Percentiles rank a stretch among this genome's conserved stretches.
phyloP scores from a whole-genome alignment of 2,329 filamentous ascomycete species.

The Aspergillus quadricinctus region DNA sequence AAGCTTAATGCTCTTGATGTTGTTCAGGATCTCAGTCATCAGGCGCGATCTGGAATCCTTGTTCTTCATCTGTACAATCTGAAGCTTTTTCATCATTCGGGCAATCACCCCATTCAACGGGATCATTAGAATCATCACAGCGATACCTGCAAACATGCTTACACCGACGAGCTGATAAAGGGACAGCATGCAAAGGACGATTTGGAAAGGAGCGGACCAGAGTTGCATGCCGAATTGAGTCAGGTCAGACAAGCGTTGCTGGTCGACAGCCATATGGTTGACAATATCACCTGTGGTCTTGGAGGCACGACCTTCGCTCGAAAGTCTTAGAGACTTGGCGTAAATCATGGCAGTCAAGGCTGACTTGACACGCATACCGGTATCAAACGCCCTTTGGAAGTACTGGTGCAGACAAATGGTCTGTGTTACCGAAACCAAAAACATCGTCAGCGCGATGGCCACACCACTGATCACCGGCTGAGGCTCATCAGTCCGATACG shows the following conservation, averaged over 20 bases:
- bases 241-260: conserved; percentile 88
- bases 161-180: conserved; percentile 91
- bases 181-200: conserved; percentile 89
- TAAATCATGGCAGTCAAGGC: conserved; percentile 89
- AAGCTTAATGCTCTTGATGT: conserved; percentile 99
- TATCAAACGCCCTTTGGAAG: conserved; percentile 91
- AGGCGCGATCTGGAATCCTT: conserved; percentile 89
- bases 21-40: conserved; percentile 97
- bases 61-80: conserved; percentile 98
- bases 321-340: conserved; percentile 80
- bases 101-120: conserved; percentile 92
- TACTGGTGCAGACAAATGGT: conserved; percentile 94
- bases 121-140: conserved; percentile 95
- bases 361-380: conserved; percentile 94
- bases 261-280: conserved; percentile 98
- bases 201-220: conserved; percentile 97
- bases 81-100: conserved; percentile 85
- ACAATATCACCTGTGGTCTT: conserved; percentile 98
- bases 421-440: conserved; percentile 77
- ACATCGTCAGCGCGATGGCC: conserved; percentile 89
- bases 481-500: conserved; percentile 61
- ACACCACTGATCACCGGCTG: conserved; percentile 80
- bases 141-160: conserved; percentile 94
- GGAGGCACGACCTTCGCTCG: conserved; percentile 81
- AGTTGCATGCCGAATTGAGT: conserved; percentile 93